Evolutionary conservation across 352 stramenopile species (phyloP), one percentile per base, ranked within the genome.

Genomic region (Detonula confervacea): DNA sequence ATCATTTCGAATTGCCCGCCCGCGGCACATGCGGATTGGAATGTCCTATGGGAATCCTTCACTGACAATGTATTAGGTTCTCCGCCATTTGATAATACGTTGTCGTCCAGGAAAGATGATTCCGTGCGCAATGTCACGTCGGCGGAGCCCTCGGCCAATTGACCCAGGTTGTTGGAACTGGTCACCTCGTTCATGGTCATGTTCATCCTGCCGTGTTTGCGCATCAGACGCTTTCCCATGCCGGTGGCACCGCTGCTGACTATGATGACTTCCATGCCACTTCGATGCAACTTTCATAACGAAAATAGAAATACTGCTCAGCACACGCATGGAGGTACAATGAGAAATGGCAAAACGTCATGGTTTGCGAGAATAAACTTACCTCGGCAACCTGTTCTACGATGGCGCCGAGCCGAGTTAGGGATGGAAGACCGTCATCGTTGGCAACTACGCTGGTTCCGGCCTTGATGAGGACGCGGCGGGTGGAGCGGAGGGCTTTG

Each of bases 1-100:
- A 98, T 98, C 83, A 99, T 94, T 42, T 97, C 96, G 63, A 98
- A 97, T 84, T 99, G 97, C 20, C 97, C 97, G 22, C 96, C 97
- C 0, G 97, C 96, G 47, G 92, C 92, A 84, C 89, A 95, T 16
- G 91, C 91, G 30, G 71, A 87, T 76, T 95, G 87, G 66, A 96
- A 96, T 49, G 83, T 88, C 59, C 93, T 88, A 44, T 92, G 88
- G 57, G 87, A 87, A 73, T n/a, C n/a, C n/a, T n/a, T n/a, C n/a
- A n/a, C n/a, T n/a, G n/a, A n/a, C n/a, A n/a, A n/a, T n/a, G n/a
- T n/a, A n/a, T n/a, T n/a, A n/a, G n/a, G n/a, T n/a, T n/a, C n/a
- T n/a, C n/a, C n/a, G n/a, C n/a, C n/a, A n/a, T n/a, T n/a, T n/a
- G n/a, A n/a, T n/a, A n/a, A n/a, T n/a, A n/a, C n/a, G n/a, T n/a